Conservation (phyloP, 2,329 filamentous ascomycete genomes). For the Claviceps monticola region DNA sequence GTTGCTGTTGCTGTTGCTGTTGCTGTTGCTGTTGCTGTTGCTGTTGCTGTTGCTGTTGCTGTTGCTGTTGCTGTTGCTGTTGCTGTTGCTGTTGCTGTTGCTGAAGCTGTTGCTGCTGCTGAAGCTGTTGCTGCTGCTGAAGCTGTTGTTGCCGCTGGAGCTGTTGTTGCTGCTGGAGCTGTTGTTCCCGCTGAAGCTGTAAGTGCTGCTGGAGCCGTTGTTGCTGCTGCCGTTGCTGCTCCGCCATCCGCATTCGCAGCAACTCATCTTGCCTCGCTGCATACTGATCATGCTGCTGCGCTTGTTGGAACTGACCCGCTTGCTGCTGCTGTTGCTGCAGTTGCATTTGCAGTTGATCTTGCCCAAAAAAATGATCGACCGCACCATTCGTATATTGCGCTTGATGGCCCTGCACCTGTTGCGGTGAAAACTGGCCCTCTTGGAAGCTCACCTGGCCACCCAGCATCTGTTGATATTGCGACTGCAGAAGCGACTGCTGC, state of each 20-base stretch:
- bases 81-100: constrained; percentile 10
- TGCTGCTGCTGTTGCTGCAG: constrained; percentile 11
- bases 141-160: constrained; percentile 1
- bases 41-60: constrained; percentile 4
- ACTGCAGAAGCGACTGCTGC: background rate
- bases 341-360: constrained; percentile 11
- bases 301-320: constrained; percentile 6
- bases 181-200: background rate
- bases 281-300: constrained; percentile 12
- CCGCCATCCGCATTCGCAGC: constrained; percentile 9
- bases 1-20: constrained; percentile 2
- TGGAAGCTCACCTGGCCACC: constrained; percentile 13
- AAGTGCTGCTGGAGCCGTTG: constrained; percentile 2
- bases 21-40: constrained; percentile 14
- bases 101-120: constrained; percentile 1
- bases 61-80: constrained; percentile 4
- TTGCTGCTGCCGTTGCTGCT: constrained; percentile 13
- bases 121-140: constrained; percentile 9
- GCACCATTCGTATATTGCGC: constrained; percentile 4
- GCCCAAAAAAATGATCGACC: constrained; percentile 9
- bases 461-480: constrained; percentile 10
- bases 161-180: constrained; percentile 1
- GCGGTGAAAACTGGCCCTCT: constrained; percentile 13
- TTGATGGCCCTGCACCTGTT: constrained; percentile 11
- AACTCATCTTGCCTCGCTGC: constrained; percentile 13